Evolutionary conservation across 257 asterid genomes (phyloP).

Genomic region (Scutellaria baicalensis): DNA sequence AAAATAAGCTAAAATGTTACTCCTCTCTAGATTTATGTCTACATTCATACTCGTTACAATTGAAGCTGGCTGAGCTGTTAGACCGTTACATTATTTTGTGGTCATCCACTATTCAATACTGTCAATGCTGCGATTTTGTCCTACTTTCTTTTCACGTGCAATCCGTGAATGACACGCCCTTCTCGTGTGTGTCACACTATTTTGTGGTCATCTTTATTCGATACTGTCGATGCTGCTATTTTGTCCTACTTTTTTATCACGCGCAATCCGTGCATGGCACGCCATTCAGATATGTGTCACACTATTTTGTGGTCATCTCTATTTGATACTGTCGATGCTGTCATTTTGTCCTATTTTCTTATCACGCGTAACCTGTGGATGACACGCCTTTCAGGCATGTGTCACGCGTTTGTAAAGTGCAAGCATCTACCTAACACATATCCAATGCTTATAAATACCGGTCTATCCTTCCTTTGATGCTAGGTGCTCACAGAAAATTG

Average conservation of each 20-base stretch:
- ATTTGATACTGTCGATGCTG: neutral
- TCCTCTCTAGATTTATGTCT: too few relatives aligned
- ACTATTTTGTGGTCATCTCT: neutral
- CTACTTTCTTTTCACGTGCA: neutral
- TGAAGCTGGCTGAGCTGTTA: neutral
- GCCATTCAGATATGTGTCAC: neutral
- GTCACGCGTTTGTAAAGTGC: neutral
- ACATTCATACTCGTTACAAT: neutral
- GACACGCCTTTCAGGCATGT: neutral
- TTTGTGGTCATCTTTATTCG: neutral
- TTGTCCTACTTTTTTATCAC: neutral
- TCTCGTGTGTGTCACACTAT: neutral
- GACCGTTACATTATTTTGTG: neutral
- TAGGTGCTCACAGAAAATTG: neutral
- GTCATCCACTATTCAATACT: neutral
- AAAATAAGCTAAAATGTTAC: too few relatives aligned
- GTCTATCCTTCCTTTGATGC: neutral
- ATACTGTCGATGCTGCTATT: too few relatives aligned
- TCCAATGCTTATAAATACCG: neutral
- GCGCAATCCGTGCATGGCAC: neutral
- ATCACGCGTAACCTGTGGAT: neutral
- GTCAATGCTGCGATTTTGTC: neutral
- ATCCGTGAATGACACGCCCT: neutral
- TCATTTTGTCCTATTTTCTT: neutral
- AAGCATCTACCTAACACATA: neutral